Conservation (phyloP, 345 rosid genomes). For the Syzygium aromaticum region DNA sequence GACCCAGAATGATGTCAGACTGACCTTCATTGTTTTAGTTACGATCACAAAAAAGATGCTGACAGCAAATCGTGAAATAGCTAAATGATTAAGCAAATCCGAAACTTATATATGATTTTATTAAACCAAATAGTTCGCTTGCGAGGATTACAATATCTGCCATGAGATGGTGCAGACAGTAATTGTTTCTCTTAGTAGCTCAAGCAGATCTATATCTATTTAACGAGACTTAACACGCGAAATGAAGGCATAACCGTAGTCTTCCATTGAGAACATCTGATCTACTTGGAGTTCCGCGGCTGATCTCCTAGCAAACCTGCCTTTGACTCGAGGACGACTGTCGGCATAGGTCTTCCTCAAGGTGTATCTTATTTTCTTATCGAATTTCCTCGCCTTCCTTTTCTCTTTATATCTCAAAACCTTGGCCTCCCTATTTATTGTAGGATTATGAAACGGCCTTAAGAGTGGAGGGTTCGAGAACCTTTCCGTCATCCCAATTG, state of each 20-base stretch:
- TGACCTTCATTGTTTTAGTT: neutral
- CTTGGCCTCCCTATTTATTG: constrained; percentile 21
- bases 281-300: constrained; percentile 12
- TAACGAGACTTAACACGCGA: neutral
- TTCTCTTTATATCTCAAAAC: constrained; percentile 16
- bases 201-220: neutral
- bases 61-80: neutral
- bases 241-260: constrained; percentile 1
- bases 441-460: constrained; percentile 9
- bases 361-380: constrained; percentile 27
- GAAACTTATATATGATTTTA: neutral
- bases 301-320: constrained; percentile 25
- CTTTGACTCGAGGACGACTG: constrained; percentile 27
- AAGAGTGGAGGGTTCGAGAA: constrained; percentile 9
- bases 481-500: neutral
- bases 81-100: neutral
- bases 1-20: neutral
- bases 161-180: neutral
- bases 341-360: constrained; percentile 28
- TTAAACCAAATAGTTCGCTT: neutral
- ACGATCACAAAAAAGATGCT: neutral
- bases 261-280: constrained; percentile 13
- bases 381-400: constrained; percentile 20
- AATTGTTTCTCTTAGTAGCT: neutral
- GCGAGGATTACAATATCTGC: neutral